phyloP scores from a whole-genome alignment of 2,329 filamentous ascomycete genomes.

The Volutella citrinella region DNA sequence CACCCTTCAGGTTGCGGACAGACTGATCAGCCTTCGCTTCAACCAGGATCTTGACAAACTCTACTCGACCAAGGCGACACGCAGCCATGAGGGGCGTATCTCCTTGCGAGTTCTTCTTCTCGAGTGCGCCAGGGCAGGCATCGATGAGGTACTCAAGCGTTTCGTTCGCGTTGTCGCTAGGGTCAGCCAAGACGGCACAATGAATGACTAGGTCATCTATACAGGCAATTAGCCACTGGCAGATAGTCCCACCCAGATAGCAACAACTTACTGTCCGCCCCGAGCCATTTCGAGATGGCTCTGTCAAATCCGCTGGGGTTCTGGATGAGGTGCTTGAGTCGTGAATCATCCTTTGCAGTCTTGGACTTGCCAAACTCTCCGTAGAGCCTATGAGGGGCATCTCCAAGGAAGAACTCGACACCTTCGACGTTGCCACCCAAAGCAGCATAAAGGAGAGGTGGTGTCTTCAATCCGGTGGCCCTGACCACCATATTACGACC shows the following conservation, averaged over 20 bases:
- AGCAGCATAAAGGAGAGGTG: constrained; percentile 62
- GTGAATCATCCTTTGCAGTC: constrained; percentile 56
- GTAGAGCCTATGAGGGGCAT: constrained; percentile 66
- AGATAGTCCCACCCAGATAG: too few relatives aligned
- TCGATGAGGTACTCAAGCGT: constrained; percentile 66
- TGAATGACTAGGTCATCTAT: constrained; percentile 64
- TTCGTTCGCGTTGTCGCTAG: constrained; percentile 40
- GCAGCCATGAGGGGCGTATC: constrained; percentile 69
- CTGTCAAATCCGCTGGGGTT: constrained; percentile 61
- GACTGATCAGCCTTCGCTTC: constrained; percentile 68
- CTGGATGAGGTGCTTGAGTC: constrained; percentile 59
- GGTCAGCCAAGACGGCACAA: constrained; percentile 53
- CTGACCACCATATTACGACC: constrained; percentile 46
- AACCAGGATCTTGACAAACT: constrained; percentile 60
- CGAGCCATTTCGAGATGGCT: constrained; percentile 61
- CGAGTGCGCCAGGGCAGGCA: constrained; percentile 57
- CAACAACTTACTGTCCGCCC: constrained; percentile 56
- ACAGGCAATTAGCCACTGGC: constrained; percentile 24
- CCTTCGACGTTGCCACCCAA: constrained; percentile 57
- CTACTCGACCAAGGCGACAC: constrained; percentile 51
- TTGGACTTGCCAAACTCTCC: constrained; percentile 62
- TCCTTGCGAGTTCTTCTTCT: constrained; percentile 56
- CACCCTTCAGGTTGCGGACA: constrained; percentile 54
- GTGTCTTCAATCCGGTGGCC: constrained; percentile 40
- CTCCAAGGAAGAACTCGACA: constrained; percentile 75